phyloP scores from a whole-genome alignment of 768 basidiomycete genomes.

The Amanita subjunquillea region DNA sequence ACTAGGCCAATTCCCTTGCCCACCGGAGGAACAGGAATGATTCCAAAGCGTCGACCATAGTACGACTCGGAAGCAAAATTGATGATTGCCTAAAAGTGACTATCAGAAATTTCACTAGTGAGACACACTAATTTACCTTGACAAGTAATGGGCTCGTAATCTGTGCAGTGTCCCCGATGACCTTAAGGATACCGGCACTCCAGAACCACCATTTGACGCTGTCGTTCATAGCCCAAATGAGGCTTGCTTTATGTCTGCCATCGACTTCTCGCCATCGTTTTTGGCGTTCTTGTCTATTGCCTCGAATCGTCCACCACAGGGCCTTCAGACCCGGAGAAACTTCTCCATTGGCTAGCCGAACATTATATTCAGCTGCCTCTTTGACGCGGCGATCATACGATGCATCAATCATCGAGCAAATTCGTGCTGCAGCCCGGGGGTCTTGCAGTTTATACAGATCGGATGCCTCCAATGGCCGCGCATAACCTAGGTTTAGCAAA shows the following conservation, averaged over 20 bases:
- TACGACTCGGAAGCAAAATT: slow-evolving; percentile 61
- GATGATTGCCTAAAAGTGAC: slow-evolving; percentile 44
- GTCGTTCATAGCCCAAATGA: slow-evolving; percentile 65
- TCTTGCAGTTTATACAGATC: slow-evolving; percentile 77
- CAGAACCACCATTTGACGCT: slow-evolving; percentile 74
- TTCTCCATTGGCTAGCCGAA: slow-evolving; percentile 52
- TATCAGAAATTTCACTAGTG: not conserved
- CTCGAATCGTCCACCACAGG: slow-evolving; percentile 52
- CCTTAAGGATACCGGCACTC: slow-evolving; percentile 49
- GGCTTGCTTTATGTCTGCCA: slow-evolving; percentile 54
- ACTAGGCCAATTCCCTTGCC: slow-evolving; percentile 65
- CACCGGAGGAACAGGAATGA: slow-evolving; percentile 25
- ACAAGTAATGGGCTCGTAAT: slow-evolving; percentile 70
- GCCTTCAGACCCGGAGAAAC: slow-evolving; percentile 43
- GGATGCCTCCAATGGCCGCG: slow-evolving; percentile 67
- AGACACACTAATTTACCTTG: slow-evolving; percentile 40
- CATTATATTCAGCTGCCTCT: slow-evolving; percentile 63
- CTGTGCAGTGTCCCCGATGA: slow-evolving; percentile 62
- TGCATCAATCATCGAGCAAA: slow-evolving; percentile 51
- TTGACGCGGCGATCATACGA: slow-evolving; percentile 53
- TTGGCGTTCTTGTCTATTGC: slow-evolving; percentile 43
- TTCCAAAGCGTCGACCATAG: slow-evolving; percentile 27
- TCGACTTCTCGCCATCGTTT: slow-evolving; percentile 52
- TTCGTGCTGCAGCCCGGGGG: slow-evolving; percentile 41
- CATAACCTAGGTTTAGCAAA: slow-evolving; percentile 65